A percentile compares a stretch with the other conserved stretches of the same genome.
These are phyloP conservation scores for Akanthomyces dipterigenus DNA, from an alignment of 2,329 filamentous ascomycete genomes.

Conservation along the genomic window DNA sequence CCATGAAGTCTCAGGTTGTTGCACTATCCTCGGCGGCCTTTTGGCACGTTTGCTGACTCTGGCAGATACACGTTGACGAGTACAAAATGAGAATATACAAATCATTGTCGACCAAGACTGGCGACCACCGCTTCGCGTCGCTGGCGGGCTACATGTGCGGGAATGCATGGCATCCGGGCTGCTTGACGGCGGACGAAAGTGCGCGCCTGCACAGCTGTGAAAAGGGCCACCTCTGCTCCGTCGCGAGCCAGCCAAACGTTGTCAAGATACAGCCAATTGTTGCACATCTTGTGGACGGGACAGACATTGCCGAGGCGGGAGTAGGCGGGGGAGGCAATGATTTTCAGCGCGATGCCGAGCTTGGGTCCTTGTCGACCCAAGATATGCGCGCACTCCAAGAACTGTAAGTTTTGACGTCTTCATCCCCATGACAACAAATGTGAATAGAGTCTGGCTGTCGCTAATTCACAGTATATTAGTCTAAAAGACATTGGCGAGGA, in stretches of 20 bases:
- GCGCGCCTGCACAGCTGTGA: slow-evolving; percentile 83
- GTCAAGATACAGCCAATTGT: slow-evolving; percentile 78
- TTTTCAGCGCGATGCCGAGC: slow-evolving; percentile 58
- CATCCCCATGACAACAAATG: neutral
- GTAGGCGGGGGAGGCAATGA: slow-evolving; percentile 75
- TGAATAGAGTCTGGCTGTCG: neutral
- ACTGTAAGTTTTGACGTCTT: slow-evolving; percentile 23
- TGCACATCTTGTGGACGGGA: slow-evolving; percentile 51
- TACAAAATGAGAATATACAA: slow-evolving; percentile 73
- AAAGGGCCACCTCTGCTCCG: slow-evolving; percentile 55
- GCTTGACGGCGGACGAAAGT: slow-evolving; percentile 56
- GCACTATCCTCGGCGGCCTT: neutral
- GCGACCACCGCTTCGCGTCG: slow-evolving; percentile 40
- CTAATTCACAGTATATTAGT: neutral
- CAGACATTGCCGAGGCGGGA: slow-evolving; percentile 64
- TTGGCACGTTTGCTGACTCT: neutral
- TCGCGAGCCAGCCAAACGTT: slow-evolving; percentile 41
- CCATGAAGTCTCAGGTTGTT: slow-evolving; percentile 55
- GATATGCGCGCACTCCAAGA: slow-evolving; percentile 44
- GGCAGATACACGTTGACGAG: slow-evolving; percentile 69
- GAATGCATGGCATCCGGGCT: slow-evolving; percentile 63
- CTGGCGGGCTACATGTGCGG: slow-evolving; percentile 70
- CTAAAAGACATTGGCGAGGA: slow-evolving; percentile 6
- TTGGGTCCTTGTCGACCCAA: slow-evolving; percentile 51
- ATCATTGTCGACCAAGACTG: slow-evolving; percentile 44